These are phyloP conservation scores for Vitis labrusca DNA, from an alignment of 164 flowering plant species.

Conservation along the genomic window DNA sequence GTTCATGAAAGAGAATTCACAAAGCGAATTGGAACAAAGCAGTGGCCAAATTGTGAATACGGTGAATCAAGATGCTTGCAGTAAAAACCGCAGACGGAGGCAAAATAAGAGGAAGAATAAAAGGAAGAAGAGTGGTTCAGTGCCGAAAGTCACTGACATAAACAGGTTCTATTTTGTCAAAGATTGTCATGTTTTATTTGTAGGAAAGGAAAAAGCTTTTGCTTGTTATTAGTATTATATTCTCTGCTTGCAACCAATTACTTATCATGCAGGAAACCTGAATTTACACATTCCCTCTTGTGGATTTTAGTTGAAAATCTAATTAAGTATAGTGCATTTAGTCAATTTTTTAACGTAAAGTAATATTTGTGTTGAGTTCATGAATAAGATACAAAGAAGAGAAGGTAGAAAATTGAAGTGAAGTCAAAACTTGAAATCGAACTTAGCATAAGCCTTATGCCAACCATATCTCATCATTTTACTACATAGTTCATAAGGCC, in stretches of 20 bases:
- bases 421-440: too few relatives aligned
- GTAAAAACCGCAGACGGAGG: constrained; percentile 23
- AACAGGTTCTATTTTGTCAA: constrained; percentile 46
- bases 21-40: constrained; percentile 15
- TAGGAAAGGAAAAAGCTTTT: neutral
- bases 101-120: constrained; percentile 54
- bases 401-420: too few relatives aligned
- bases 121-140: constrained; percentile 31
- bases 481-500: too few relatives aligned
- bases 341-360: too few relatives aligned
- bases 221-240: neutral
- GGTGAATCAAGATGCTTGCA: constrained; percentile 20
- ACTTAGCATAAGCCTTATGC: too few relatives aligned
- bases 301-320: too few relatives aligned
- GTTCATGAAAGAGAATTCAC: constrained; percentile 25
- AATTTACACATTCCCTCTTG: too few relatives aligned
- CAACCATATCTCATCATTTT: too few relatives aligned
- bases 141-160: constrained; percentile 37
- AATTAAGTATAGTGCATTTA: too few relatives aligned
- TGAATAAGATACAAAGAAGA: too few relatives aligned
- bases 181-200: neutral
- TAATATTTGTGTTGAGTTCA: too few relatives aligned
- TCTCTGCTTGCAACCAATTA: neutral
- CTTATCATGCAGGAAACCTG: neutral
- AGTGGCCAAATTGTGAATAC: constrained; percentile 15